Evolutionary conservation across 257 asterid species (phyloP), one percentile per base, ranked within the genome.

Genomic region (Forsythia viridissima): DNA sequence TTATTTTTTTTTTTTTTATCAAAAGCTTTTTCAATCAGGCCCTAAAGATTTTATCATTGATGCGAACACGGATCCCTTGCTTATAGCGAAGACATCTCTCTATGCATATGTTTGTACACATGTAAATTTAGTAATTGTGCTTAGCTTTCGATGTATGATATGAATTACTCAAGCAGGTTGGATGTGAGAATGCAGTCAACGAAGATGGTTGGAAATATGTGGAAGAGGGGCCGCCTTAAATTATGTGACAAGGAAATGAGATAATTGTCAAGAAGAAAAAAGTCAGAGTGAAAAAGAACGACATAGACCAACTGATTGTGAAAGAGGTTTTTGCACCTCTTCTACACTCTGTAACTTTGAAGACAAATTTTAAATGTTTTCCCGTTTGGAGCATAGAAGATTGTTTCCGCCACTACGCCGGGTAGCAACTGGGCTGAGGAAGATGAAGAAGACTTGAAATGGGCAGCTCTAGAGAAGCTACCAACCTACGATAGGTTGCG

Each of bases 241-340:
- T 95, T 83, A 93, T 93, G 78, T 95, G 98, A 97, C 93, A 91
- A 83, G 99, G 98, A 40, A 93, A 95, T 85, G 99, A 95, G 88
- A 95, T 95, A 69, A 95, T 93, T 81, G 97, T 95, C 81, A 93
- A 91, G 90, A 95, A 91, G 92, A 93, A 91, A 77, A 93, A 79
- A 84, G 83, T 95, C 80, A 86, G 88, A 81, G 97, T 93, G 84
- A 91, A 90, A 89, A 95, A 87, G 93, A 85, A 85, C 80, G 90
- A 85, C 38, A 52, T 72, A 8, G 88, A 77, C 43, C 86, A 68
- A 75, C 84, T 38, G 79, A 55, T 76, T 46, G 43, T 46, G 46
- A 79, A 71, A 80, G 93, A 90, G 99, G 97, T 95, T 75, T 63
- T 86, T 77, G 24, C 74, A 81, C 71, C 46, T 70, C 61, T 46